Percentiles rank a stretch among this genome's conserved stretches.
These are phyloP conservation scores for Citrullus colocynthis DNA, from an alignment of 306 rosid species.

Conservation along the genomic window DNA sequence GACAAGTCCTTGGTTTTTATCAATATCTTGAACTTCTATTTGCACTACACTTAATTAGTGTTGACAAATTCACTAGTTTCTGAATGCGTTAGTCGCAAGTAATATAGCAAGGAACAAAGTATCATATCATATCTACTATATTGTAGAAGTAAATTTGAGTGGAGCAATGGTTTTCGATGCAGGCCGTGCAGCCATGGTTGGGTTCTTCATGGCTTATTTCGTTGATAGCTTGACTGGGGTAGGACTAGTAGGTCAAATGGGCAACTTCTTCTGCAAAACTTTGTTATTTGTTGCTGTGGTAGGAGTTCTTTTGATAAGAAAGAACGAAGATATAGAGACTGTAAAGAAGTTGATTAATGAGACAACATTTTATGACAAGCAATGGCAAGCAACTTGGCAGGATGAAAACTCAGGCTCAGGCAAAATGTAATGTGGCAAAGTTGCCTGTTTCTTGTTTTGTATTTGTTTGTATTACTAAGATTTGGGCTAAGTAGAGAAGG, in stretches of 20 bases:
- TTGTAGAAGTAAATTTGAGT: neutral
- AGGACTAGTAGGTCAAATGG: conserved; percentile 89
- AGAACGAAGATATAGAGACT: conserved; percentile 79
- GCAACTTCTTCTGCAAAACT: conserved; percentile 92
- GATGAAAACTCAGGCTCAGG: conserved; percentile 47
- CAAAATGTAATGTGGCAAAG: neutral
- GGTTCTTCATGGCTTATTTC: conserved; percentile 86
- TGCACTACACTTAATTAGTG: neutral
- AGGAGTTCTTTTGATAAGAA: conserved; percentile 84
- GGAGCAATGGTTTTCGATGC: conserved; percentile 1
- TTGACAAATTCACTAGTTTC: neutral
- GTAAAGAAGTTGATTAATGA: conserved; percentile 73
- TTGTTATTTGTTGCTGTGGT: conserved; percentile 67
- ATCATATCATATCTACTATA: neutral
- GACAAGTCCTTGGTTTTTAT: neutral
- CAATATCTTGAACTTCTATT: neutral
- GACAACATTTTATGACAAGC: conserved; percentile 93
- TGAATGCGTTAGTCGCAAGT: neutral
- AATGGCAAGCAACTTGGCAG: conserved; percentile 99
- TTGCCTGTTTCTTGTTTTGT: neutral
- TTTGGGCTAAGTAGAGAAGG: conserved; percentile 1
- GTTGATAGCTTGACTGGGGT: conserved; percentile 99
- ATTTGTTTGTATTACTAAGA: neutral
- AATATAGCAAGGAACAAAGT: neutral
- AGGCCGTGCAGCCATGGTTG: conserved; percentile 59